Evolutionary conservation across 352 stramenopile genomes (phyloP), one percentile per base, ranked within the genome.

Genomic region (Phytopythium ostracodes): DNA sequence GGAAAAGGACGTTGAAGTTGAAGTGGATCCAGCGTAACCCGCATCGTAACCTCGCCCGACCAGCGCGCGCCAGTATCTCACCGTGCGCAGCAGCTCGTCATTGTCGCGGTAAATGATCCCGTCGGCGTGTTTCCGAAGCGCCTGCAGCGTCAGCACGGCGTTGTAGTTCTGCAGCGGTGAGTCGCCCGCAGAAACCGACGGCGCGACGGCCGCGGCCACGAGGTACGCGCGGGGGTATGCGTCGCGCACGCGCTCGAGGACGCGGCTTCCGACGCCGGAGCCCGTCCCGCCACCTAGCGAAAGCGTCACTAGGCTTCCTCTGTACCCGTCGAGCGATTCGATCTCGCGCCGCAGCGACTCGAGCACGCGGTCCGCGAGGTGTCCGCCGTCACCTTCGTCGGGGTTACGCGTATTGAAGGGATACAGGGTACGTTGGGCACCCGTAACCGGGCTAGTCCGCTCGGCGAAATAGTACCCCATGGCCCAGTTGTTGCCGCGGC

Each of bases 111-210:
- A 96, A 59, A 96, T 67, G 27, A 95, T 72, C 43, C 70, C 81
- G 66, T 96, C 88, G 10, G 81, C 79, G 58, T 88, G 69, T 17
- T 88, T 72, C 54, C 88, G 81, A 20, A 96, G 66, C 56, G 87
- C 77, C 2, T 66, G 65, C 24, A 96, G 62, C 24, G 88, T 84
- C 50, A 96, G 76, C 8, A 90, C 60, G 1, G 87, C 73, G 58
- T 96, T 96, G 72, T 96, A 96, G 60, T 94, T 93, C 65, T 96
- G 88, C 46, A 95, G 64, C 2, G 88, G 83, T 1, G 85, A 90
- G 66, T 94, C 85, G 4, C 85, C 87, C 29, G 68, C 67, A 33
- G 72, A 49, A 10, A 64, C 74, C 1, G 83, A 95, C 25, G 88
- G 87, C 35, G 84, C 87, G 18, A 96, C 71, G 5, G 79, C 91